Evolutionary conservation across 2,329 filamentous ascomycete species (phyloP).

Genomic region (Pseudonectria foliicola): DNA sequence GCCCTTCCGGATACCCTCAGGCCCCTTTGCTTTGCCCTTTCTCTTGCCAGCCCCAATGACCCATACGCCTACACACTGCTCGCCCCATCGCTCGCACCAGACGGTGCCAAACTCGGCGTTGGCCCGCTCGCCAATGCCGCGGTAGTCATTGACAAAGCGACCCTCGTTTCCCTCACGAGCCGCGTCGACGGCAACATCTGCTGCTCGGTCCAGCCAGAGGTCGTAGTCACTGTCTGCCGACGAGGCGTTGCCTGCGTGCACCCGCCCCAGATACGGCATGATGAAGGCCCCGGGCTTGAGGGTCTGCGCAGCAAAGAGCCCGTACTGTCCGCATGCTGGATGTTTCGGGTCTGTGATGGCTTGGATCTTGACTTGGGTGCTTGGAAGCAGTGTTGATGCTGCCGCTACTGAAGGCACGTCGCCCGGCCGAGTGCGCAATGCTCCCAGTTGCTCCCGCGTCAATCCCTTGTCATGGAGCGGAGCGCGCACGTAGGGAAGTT

Average conservation of each 20-base stretch:
- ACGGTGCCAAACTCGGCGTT: constrained; percentile 54
- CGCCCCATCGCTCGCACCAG: constrained; percentile 45
- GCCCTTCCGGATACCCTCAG: constrained; percentile 44
- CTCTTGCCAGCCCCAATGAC: constrained; percentile 32
- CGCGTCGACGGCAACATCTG: constrained; percentile 54
- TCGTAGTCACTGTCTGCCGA: constrained; percentile 48
- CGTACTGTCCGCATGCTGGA: constrained; percentile 51
- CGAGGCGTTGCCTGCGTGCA: constrained; percentile 38
- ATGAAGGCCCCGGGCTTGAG: constrained; percentile 50
- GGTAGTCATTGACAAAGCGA: constrained; percentile 60
- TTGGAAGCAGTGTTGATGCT: constrained; percentile 17
- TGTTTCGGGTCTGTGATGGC: constrained; percentile 44
- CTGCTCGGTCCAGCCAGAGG: constrained; percentile 53
- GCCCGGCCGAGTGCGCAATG: constrained; percentile 27
- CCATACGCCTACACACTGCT: constrained; percentile 52
- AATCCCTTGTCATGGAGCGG: constrained; percentile 43
- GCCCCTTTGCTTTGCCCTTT: constrained; percentile 22
- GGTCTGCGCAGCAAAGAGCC: constrained; percentile 51
- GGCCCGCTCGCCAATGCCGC: constrained; percentile 45
- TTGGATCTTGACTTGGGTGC: constrained; percentile 45
- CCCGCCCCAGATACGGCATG: constrained; percentile 53
- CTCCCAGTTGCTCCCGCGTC: constrained; percentile 32
- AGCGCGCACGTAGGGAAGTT: constrained; percentile 44
- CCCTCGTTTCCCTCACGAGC: constrained; percentile 53
- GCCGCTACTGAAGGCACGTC: constrained; percentile 4